Conservation (phyloP, 2,329 filamentous ascomycete genomes). For the Fusarium chaquense region DNA sequence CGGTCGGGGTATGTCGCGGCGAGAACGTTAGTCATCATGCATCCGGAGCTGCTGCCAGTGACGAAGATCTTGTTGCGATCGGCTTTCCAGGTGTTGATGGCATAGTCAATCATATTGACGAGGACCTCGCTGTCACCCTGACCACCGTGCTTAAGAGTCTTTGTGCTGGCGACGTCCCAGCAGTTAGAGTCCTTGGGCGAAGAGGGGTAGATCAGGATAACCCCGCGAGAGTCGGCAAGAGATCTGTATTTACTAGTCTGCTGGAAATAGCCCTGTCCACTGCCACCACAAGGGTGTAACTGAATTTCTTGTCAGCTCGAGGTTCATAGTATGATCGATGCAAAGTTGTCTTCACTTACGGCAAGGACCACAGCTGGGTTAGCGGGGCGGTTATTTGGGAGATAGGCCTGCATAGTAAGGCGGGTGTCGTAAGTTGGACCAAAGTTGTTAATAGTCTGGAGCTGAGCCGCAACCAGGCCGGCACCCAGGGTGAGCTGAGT, state of each 20-base stretch:
- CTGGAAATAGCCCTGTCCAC: conserved; percentile 63
- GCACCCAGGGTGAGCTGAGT: conserved; percentile 12
- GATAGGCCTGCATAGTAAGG: conserved; percentile 11
- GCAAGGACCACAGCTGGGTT: conserved; percentile 14
- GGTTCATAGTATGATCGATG: accelerated
- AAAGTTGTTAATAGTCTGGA: conserved; percentile 23
- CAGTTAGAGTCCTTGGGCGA: conserved; percentile 58
- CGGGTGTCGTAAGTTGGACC: conserved; percentile 7
- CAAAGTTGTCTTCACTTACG: too few relatives aligned
- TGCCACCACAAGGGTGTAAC: conserved; percentile 59
- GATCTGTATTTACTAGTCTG: conserved; percentile 62
- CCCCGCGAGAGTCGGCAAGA: conserved; percentile 66
- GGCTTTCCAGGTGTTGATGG: conserved; percentile 61
- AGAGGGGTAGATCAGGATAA: conserved; percentile 65
- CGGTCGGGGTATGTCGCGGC: conserved; percentile 67
- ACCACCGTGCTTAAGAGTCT: conserved; percentile 62
- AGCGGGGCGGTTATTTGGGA: conserved; percentile 1
- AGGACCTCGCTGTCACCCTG: conserved; percentile 65
- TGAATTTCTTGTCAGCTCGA: background rate
- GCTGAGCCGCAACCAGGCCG: conserved; percentile 22
- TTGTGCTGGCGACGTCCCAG: conserved; percentile 70
- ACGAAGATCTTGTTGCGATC: conserved; percentile 62
- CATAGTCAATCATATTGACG: conserved; percentile 66
- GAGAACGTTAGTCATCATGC: conserved; percentile 57
- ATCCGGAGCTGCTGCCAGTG: conserved; percentile 51